Conservation (phyloP, 2,329 filamentous ascomycete genomes). For the Colletotrichum shisoi region DNA sequence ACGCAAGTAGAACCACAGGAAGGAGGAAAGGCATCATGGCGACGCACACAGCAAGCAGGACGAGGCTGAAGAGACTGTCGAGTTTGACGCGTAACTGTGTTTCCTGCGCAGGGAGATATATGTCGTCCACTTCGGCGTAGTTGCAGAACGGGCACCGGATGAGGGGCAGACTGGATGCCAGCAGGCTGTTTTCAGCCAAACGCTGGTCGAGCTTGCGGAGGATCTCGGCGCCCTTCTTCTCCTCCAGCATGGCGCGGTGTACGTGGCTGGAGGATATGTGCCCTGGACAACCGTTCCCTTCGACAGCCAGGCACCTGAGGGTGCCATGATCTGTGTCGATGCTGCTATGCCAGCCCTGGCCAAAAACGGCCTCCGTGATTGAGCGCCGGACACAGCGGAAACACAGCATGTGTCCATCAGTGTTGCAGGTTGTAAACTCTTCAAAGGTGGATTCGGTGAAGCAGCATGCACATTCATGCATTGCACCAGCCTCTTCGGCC, state of each 20-base stretch:
- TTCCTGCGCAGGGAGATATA: conserved; percentile 68
- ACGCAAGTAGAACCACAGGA: conserved; percentile 58
- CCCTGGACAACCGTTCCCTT: conserved; percentile 75
- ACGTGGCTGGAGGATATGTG: conserved; percentile 74
- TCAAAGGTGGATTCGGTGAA: conserved; percentile 76
- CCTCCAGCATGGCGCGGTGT: conserved; percentile 73
- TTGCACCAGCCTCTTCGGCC: conserved; percentile 63
- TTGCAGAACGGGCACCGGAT: conserved; percentile 88
- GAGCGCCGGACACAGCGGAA: conserved; percentile 83
- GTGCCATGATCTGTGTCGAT: conserved; percentile 77
- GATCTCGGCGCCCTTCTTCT: conserved; percentile 74
- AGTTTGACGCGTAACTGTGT: conserved; percentile 65
- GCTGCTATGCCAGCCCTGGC: conserved; percentile 87
- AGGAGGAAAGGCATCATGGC: conserved; percentile 65
- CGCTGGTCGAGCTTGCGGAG: conserved; percentile 80
- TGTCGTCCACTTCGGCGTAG: conserved; percentile 87
- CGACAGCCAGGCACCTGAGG: conserved; percentile 82
- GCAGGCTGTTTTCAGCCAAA: conserved; percentile 76
- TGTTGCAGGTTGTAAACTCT: conserved; percentile 75
- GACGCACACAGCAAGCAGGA: conserved; percentile 62
- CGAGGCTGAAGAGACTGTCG: conserved; percentile 57
- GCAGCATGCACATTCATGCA: conserved; percentile 80
- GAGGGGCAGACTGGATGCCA: conserved; percentile 76
- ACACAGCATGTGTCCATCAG: conserved; percentile 76
- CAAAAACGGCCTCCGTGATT: conserved; percentile 87